phyloP scores from a whole-genome alignment of 148 eudicot genomes.

The Pharnaceum exiguum region DNA sequence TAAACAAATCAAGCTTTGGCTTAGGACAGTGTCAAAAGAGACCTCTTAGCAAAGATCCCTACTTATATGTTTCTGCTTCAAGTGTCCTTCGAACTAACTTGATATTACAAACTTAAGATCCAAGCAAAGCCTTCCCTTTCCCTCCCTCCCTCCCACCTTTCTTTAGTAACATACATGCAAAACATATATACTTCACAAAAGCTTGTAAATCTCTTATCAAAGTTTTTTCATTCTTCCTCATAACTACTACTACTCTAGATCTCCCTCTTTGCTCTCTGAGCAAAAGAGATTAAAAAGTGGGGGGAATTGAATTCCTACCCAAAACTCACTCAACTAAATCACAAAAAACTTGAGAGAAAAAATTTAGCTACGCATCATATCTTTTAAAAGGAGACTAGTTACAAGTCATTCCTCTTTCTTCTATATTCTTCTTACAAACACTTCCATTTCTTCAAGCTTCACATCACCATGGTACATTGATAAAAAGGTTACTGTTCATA shows the following conservation, averaged over 20 bases:
- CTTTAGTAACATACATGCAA: slow-evolving; percentile 13
- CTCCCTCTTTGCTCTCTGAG: background rate
- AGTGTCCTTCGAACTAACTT: background rate
- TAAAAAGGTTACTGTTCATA: background rate
- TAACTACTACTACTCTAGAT: slow-evolving; percentile 21
- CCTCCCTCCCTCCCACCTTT: slow-evolving; percentile 20
- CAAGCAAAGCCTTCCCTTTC: slow-evolving; percentile 31
- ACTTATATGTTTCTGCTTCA: background rate
- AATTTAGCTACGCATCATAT: slow-evolving; percentile 13
- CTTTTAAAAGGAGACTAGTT: slow-evolving; percentile 18
- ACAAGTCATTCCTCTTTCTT: slow-evolving; percentile 8
- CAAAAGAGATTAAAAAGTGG: slow-evolving; percentile 21
- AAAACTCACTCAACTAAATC: slow-evolving; percentile 18
- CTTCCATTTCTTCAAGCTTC: background rate
- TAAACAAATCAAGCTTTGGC: slow-evolving; percentile 20
- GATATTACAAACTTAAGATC: slow-evolving; percentile 43
- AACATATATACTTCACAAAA: slow-evolving; percentile 14
- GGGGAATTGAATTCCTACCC: slow-evolving; percentile 30
- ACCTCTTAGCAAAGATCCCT: slow-evolving; percentile 12
- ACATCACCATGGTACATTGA: background rate
- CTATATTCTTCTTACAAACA: slow-evolving; percentile 12
- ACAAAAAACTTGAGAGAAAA: slow-evolving; percentile 12
- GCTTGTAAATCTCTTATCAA: slow-evolving; percentile 19
- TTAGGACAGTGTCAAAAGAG: slow-evolving; percentile 25
- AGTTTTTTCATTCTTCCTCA: slow-evolving; percentile 19